Percentiles rank a stretch among this genome's conserved stretches.
phyloP scores from a whole-genome alignment of 2,329 filamentous ascomycete genomes.

The Malbranchea zuffiana region DNA sequence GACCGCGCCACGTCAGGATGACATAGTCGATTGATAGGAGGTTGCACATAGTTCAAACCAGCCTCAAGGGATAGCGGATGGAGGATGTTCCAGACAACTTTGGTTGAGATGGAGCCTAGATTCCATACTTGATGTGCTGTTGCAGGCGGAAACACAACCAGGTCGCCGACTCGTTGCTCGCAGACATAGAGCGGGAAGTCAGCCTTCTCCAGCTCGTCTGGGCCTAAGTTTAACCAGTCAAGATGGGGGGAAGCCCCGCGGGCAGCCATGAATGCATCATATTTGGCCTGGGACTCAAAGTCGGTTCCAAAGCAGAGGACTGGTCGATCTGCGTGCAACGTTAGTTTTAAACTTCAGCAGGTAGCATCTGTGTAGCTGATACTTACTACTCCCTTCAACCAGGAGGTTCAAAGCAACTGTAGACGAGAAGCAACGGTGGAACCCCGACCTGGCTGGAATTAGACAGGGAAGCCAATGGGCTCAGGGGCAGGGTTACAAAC shows the following conservation, averaged over 20 bases:
- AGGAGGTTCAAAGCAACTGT: constrained; percentile 28
- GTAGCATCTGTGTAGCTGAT: not conserved
- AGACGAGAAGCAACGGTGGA: constrained; percentile 30
- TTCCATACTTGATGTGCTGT: constrained; percentile 31
- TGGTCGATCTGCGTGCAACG: constrained; percentile 14
- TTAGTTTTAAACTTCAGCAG: not conserved
- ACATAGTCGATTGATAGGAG: constrained; percentile 26
- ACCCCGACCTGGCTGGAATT: constrained; percentile 22
- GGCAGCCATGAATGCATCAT: constrained; percentile 26
- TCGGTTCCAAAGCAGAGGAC: constrained; percentile 29
- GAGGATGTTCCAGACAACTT: constrained; percentile 30
- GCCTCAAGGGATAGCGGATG: constrained; percentile 26
- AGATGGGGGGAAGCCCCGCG: constrained; percentile 26
- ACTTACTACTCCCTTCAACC: constrained; percentile 23
- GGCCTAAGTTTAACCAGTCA: constrained; percentile 26
- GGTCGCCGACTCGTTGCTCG: constrained; percentile 25
- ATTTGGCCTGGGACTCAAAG: constrained; percentile 24
- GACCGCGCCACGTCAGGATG: constrained; percentile 26
- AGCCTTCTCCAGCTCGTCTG: constrained; percentile 22
- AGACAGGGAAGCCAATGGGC: not conserved
- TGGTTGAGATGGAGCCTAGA: constrained; percentile 25
- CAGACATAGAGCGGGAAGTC: constrained; percentile 29
- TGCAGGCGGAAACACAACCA: constrained; percentile 28
- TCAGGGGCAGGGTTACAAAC: constrained; percentile 13
- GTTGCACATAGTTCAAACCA: constrained; percentile 27